phyloP scores from a whole-genome alignment of 805 yeast species.

The Metschnikowia corniflorae region DNA sequence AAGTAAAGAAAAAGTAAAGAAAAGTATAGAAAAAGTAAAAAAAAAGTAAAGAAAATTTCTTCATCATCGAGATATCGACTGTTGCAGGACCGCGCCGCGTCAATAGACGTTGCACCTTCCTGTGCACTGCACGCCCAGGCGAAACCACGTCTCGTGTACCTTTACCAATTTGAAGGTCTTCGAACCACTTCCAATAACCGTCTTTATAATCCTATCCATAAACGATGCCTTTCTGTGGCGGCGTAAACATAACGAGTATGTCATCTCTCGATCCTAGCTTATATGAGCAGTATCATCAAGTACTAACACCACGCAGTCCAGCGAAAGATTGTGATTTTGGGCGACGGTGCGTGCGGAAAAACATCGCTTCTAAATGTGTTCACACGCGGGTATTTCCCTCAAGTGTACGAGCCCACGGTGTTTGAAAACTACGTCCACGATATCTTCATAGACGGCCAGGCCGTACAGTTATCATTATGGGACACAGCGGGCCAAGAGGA shows the following conservation, averaged over 20 bases:
- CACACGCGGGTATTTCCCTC: constrained; percentile 96
- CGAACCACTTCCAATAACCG: no score
- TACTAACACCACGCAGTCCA: no score
- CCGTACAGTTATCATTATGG: constrained; percentile 91
- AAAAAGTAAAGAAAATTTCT: no score
- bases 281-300: constrained; percentile 14
- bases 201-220: no score
- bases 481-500: constrained; percentile 99
- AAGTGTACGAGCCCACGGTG: constrained; percentile 96
- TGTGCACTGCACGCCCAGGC: no score
- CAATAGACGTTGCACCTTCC: no score
- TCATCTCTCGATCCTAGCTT: constrained; percentile 12
- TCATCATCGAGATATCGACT: no score
- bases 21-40: no score
- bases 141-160: no score
- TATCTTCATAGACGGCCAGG: constrained; percentile 90
- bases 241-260: constrained; percentile 42
- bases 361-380: constrained; percentile 92
- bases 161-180: no score
- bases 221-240: constrained; percentile 42
- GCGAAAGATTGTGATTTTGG: constrained; percentile 89
- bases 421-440: constrained; percentile 97
- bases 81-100: no score
- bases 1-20: no score
- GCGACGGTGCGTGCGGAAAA: constrained; percentile 99